A percentile compares a stretch with the other conserved stretches of the same genome.
Evolutionary conservation across 345 rosid species (phyloP).

Genomic region (Ceriops decandra): DNA sequence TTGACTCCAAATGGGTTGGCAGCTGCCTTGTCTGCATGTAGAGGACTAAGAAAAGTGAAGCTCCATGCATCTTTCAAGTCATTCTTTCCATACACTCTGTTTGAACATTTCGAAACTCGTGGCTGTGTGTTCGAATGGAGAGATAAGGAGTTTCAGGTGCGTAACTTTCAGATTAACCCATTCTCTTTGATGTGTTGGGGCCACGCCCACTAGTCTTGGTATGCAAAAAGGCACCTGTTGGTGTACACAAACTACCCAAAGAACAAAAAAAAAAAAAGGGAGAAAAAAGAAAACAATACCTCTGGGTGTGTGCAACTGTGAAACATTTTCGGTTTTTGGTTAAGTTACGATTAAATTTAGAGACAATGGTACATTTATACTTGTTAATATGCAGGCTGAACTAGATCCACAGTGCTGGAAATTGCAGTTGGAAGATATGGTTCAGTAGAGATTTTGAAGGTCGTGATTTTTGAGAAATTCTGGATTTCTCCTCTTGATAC

Average conservation of each 20-base stretch:
- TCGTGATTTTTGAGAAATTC: neutral
- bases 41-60: constrained; percentile 62
- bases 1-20: constrained; percentile 53
- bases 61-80: constrained; percentile 51
- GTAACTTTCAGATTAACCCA: neutral
- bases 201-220: too few species aligned
- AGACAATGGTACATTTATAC: neutral
- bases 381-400: constrained; percentile 44
- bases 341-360: neutral
- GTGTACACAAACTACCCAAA: too few species aligned
- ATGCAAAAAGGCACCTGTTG: too few species aligned
- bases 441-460: constrained; percentile 8
- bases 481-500: neutral
- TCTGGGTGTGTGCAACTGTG: too few species aligned
- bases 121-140: constrained; percentile 71
- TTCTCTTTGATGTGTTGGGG: too few species aligned
- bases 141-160: constrained; percentile 54
- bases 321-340: too few species aligned
- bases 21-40: constrained; percentile 54
- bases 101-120: constrained; percentile 51
- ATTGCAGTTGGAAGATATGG: constrained; percentile 38
- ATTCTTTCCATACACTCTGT: constrained; percentile 37
- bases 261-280: too few species aligned
- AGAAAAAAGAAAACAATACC: too few species aligned
- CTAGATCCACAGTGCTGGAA: constrained; percentile 62